These are phyloP conservation scores for Porcisia deanei DNA, from an alignment of 208 protist species.

Conservation along the genomic window DNA sequence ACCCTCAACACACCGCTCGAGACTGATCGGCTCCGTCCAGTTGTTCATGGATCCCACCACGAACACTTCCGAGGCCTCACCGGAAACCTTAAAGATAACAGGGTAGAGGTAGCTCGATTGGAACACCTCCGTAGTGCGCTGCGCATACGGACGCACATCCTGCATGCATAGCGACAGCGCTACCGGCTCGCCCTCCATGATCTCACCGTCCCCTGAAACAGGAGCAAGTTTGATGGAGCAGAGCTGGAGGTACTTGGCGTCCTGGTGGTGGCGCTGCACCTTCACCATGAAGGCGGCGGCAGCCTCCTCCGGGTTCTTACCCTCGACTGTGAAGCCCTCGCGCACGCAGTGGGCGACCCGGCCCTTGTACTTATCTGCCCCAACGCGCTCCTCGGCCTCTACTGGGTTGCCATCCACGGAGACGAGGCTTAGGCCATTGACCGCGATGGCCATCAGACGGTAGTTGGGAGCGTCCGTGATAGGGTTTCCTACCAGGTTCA, in stretches of 20 bases:
- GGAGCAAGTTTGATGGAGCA: conserved; percentile 78
- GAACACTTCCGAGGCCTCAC: conserved; percentile 91
- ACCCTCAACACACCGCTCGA: conserved; percentile 73
- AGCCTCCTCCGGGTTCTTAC: conserved; percentile 77
- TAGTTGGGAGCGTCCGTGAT: conserved; percentile 85
- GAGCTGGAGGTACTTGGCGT: conserved; percentile 77
- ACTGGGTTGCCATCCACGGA: conserved; percentile 90
- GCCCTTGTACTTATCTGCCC: conserved; percentile 85
- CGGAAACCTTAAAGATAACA: conserved; percentile 88
- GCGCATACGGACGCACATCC: conserved; percentile 79
- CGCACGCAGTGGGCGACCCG: conserved; percentile 91
- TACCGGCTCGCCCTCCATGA: conserved; percentile 84
- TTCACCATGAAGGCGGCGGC: conserved; percentile 88
- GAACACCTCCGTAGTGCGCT: conserved; percentile 86
- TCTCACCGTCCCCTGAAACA: conserved; percentile 50
- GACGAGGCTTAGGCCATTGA: conserved; percentile 76
- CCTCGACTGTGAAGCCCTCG: conserved; percentile 91
- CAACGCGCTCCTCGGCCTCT: conserved; percentile 83
- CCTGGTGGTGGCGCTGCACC: conserved; percentile 71
- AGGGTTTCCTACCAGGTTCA: conserved; percentile 93
- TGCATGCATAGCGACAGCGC: conserved; percentile 90
- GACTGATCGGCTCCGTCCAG: conserved; percentile 90
- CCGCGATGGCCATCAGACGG: conserved; percentile 91
- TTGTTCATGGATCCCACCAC: conserved; percentile 93
- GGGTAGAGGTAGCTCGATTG: conserved; percentile 87